Base-by-base conservation (phyloP, 1,139 yeast species). In the Candida glucosophila region DNA sequence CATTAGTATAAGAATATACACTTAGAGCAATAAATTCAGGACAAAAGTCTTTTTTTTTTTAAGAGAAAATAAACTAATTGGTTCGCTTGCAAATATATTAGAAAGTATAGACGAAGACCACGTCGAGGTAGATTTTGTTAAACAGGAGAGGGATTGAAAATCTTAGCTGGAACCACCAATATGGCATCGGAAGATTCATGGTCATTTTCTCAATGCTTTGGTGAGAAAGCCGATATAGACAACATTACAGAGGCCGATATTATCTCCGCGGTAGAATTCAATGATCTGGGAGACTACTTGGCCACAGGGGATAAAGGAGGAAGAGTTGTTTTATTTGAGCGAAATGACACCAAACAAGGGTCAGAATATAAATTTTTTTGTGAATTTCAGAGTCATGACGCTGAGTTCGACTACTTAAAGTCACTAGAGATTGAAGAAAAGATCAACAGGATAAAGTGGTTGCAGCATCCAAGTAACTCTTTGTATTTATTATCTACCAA, bases 231-330 rank as follows among this genome's bases (percentile, higher is more conserved):
- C 23, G 99, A 90, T 51, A 81, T 88, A 36, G 97, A 90, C 41
- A 82, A 78, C 47, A 83, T 88, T 44, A 90, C 97, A 4, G 99
- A 90, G 52, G 96, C 97, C 6, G 99, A 92, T 55, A 88, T 92
- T 47, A 90, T 92, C 35, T 82, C 96, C 15, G 85, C 98, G 2
- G 97, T 92, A 22, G 97, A 92, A 57, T 92, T 92, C 48, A 96
- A 92, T 51, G 83, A 79, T 47, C 75, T 92, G 10, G 99, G 99
- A 25, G 85, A 90, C 52, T 92, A 79, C 47, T 64, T 92, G 34
- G 99, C 98, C 32, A 90, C 98, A 2, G 99, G 99, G 34, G 99
- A 92, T 58, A 79, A 90, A 47, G 99, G 99, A 26, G 99, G 99
- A 14, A 72, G 99, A 40, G 96, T 92, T 22, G 99, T 92, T 9